phyloP scores from a whole-genome alignment of 2,329 filamentous ascomycete species.

The Pseudocercospora fijiensis region DNA sequence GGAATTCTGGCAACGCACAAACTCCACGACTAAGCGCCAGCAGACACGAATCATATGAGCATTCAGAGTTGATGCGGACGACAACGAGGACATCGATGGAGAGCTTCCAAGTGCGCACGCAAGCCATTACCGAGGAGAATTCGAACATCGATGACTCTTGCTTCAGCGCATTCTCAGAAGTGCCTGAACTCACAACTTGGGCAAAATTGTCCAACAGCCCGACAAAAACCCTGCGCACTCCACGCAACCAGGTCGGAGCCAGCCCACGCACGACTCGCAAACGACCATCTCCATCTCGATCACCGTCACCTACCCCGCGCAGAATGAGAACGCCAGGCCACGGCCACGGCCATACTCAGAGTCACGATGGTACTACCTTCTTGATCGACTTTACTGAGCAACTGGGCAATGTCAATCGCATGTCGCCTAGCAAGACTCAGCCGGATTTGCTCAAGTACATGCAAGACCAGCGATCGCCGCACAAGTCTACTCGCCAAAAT shows the following conservation, averaged over 20 bases:
- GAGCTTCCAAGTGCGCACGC: constrained; percentile 11
- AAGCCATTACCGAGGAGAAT: constrained; percentile 9
- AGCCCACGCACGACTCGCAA: constrained; percentile 54
- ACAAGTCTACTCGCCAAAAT: constrained; percentile 37
- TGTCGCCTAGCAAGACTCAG: constrained; percentile 55
- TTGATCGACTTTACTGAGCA: constrained; percentile 87
- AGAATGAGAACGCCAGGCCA: constrained; percentile 43
- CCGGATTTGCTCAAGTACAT: constrained; percentile 49
- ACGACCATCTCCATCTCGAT: constrained; percentile 43
- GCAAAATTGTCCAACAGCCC: constrained; percentile 64
- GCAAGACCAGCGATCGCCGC: constrained; percentile 45
- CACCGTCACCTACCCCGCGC: constrained; percentile 56
- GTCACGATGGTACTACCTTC: constrained; percentile 67
- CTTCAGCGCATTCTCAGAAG: constrained; percentile 85
- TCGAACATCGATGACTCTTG: constrained; percentile 63
- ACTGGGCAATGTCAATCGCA: constrained; percentile 56
- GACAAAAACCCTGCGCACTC: constrained; percentile 40
- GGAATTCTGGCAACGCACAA: constrained; percentile 29
- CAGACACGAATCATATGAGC: constrained; percentile 27
- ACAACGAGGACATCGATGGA: constrained; percentile 3
- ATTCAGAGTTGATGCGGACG: constrained; percentile 11
- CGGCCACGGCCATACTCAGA: constrained; percentile 44
- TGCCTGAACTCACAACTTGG: constrained; percentile 83
- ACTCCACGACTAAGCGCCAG: constrained; percentile 29
- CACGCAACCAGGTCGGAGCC: constrained; percentile 33